phyloP scores from a whole-genome alignment of 306 rosid species.

The Carpinus viminea region DNA sequence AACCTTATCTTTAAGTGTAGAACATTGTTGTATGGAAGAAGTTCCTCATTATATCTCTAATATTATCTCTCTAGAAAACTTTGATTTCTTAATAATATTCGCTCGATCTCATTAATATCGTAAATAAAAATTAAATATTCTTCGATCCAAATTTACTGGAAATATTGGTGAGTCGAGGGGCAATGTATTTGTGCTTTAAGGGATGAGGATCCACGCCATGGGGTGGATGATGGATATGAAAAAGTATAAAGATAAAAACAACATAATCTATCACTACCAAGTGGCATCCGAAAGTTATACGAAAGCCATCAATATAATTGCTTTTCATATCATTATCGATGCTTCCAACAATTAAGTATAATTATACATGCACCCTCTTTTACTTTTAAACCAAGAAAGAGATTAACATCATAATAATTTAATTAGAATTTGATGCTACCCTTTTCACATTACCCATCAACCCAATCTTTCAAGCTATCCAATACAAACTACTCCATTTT shows the following conservation, averaged over 20 bases:
- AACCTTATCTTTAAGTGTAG: too few relatives aligned
- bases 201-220: too few relatives aligned
- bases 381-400: neutral
- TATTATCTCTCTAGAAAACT: too few relatives aligned
- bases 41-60: too few relatives aligned
- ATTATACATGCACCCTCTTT: neutral
- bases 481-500: neutral
- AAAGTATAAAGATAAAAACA: neutral
- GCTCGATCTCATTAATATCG: too few relatives aligned
- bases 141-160: too few relatives aligned
- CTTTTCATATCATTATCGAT: neutral
- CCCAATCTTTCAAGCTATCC: neutral
- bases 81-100: too few relatives aligned
- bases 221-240: neutral
- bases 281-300: neutral
- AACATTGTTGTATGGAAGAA: too few relatives aligned
- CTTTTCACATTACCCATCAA: neutral
- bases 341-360: neutral
- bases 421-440: slow-evolving; percentile 12
- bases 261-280: neutral
- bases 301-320: neutral
- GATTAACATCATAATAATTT: neutral
- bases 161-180: too few relatives aligned
- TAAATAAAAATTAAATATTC: too few relatives aligned
- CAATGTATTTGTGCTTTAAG: too few relatives aligned